phyloP scores from a whole-genome alignment of 768 basidiomycete species.

The Paxillus ammoniavirescens region DNA sequence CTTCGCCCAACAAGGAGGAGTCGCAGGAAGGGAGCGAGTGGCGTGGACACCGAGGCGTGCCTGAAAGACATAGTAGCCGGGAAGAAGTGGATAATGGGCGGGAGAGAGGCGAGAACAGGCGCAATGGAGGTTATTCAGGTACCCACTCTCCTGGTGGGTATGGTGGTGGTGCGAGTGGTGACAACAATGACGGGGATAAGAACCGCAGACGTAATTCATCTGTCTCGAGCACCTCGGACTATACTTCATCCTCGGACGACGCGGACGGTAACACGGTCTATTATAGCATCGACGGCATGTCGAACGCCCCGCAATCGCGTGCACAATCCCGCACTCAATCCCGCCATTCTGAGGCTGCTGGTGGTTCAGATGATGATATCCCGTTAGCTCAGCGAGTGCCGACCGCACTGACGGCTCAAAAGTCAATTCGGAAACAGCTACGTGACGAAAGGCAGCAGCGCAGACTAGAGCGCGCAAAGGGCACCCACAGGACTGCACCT shows the following conservation, averaged over 20 bases:
- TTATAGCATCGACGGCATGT: slow-evolving; percentile 40
- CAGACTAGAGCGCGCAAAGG: slow-evolving; percentile 44
- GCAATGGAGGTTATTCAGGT: slow-evolving; percentile 17
- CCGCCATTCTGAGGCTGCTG: slow-evolving; percentile 20
- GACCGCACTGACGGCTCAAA: slow-evolving; percentile 78
- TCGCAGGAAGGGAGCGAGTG: slow-evolving; percentile 20
- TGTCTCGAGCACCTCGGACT: slow-evolving; percentile 33
- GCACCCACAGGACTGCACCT: slow-evolving; percentile 18
- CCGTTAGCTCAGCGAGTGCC: slow-evolving; percentile 84
- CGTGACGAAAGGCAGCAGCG: slow-evolving; percentile 64
- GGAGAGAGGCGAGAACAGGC: slow-evolving; percentile 3
- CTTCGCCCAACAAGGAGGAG: slow-evolving; percentile 3
- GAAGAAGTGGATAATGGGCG: slow-evolving; percentile 9
- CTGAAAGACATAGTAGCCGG: slow-evolving; percentile 16
- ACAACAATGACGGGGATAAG: slow-evolving; percentile 36
- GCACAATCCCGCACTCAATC: slow-evolving; percentile 21
- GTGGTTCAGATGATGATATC: slow-evolving; percentile 68
- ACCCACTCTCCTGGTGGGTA: slow-evolving; percentile 17
- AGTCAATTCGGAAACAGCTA: slow-evolving; percentile 71
- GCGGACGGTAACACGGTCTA: slow-evolving; percentile 42
- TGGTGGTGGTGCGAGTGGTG: slow-evolving; percentile 39
- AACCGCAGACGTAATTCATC: slow-evolving; percentile 29
- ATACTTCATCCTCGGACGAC: slow-evolving; percentile 41
- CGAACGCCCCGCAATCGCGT: slow-evolving; percentile 21
- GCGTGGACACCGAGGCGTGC: slow-evolving; percentile 13